These are phyloP conservation scores for Ochromonas danica DNA, from an alignment of 108 stramenopile species.

Conservation along the genomic window DNA sequence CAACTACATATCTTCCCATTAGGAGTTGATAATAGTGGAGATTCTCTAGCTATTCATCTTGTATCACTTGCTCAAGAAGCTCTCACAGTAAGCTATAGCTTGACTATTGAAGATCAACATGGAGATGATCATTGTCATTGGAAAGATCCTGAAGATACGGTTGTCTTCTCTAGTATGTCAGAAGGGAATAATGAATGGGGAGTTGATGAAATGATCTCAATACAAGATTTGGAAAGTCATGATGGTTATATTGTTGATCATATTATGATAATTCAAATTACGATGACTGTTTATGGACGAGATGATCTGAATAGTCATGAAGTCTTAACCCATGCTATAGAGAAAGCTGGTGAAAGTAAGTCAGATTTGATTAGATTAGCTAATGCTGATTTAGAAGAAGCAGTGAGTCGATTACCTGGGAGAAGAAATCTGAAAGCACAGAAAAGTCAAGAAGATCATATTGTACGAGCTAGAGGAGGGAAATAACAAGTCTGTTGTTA, in stretches of 20 bases:
- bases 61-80: background rate
- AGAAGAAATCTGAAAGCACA: background rate
- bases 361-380: background rate
- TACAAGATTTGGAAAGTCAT: background rate
- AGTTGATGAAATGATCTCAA: background rate
- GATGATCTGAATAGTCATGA: background rate
- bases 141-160: slow-evolving; percentile 5
- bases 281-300: background rate
- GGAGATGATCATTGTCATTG: background rate
- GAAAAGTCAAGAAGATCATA: background rate
- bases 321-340: background rate
- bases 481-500: too few relatives aligned
- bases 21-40: too few relatives aligned
- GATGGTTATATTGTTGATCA: background rate
- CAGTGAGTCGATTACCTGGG: background rate
- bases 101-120: background rate
- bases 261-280: background rate
- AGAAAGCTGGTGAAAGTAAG: background rate
- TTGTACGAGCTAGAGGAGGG: too few relatives aligned
- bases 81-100: background rate
- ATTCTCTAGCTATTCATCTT: slow-evolving; percentile 1
- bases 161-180: background rate
- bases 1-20: background rate
- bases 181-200: slow-evolving; percentile 12
- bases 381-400: background rate